phyloP scores from a whole-genome alignment of 345 rosid genomes.

The Luvunga scandens region DNA sequence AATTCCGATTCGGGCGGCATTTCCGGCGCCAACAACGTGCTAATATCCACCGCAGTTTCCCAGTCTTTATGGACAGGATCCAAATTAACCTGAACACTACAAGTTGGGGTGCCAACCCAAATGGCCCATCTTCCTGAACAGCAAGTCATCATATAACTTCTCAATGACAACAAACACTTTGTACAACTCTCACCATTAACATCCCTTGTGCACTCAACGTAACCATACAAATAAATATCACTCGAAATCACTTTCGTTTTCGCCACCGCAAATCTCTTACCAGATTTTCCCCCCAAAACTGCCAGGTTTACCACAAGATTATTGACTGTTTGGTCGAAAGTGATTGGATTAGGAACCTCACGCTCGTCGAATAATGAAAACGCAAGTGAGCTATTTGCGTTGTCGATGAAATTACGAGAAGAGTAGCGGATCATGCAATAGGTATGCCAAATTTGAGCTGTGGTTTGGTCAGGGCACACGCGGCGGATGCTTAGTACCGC shows the following conservation, averaged over 20 bases:
- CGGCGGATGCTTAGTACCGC: not conserved
- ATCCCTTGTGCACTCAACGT: constrained; percentile 13
- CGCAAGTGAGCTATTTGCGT: not conserved
- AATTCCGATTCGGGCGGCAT: not conserved
- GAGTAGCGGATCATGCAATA: constrained; percentile 12
- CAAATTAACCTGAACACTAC: constrained; percentile 5
- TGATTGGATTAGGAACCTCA: not conserved
- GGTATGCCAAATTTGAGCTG: constrained; percentile 12
- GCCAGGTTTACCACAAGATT: not conserved
- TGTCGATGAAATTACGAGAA: not conserved
- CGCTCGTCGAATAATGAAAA: not conserved
- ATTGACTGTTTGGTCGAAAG: not conserved
- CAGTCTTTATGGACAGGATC: constrained; percentile 15
- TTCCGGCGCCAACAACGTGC: not conserved
- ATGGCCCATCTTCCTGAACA: not conserved
- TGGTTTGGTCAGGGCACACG: not conserved
- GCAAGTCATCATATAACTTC: not conserved
- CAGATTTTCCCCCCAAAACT: not conserved
- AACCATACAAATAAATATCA: constrained; percentile 1
- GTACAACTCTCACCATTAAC: constrained; percentile 8
- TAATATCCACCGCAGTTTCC: constrained; percentile 1
- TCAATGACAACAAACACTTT: constrained; percentile 2
- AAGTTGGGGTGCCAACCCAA: constrained; percentile 7
- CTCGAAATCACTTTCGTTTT: not conserved
- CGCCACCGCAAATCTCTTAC: not conserved